Percentiles rank a stretch among this genome's conserved stretches.
Evolutionary conservation across 768 basidiomycete genomes (phyloP).

Genomic region (Leccinum uliginosum): DNA sequence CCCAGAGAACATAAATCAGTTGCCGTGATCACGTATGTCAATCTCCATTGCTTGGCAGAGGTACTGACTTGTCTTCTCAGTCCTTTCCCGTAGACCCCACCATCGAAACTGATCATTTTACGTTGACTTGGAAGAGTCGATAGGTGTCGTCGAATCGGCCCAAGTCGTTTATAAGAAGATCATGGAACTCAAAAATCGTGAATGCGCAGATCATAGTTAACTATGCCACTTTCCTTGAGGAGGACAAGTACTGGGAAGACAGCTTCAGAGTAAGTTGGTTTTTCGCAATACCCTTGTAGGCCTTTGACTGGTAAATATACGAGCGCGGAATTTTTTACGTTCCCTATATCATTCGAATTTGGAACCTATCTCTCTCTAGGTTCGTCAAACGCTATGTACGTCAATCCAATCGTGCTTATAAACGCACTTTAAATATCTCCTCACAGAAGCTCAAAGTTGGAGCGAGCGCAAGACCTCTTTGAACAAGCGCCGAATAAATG

Average conservation of each 20-base stretch:
- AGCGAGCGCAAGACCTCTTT: conserved; percentile 94
- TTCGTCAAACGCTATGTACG: conserved; percentile 94
- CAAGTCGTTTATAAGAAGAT: conserved; percentile 96
- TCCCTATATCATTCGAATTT: conserved; percentile 96
- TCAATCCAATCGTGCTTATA: conserved; percentile 12
- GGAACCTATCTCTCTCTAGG: conserved; percentile 98
- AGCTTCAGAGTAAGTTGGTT: conserved; percentile 89
- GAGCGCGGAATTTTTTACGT: conserved; percentile 97
- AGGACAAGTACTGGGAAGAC: conserved; percentile 97
- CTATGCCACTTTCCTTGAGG: conserved; percentile 94
- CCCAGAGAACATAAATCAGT: conserved; percentile 85
- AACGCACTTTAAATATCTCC: conserved; percentile 5
- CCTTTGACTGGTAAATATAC: conserved; percentile 58
- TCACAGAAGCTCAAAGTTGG: conserved; percentile 89
- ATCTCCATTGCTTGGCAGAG: background rate
- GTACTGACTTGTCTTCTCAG: conserved; percentile 37
- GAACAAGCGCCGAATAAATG: conserved; percentile 98
- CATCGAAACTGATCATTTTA: conserved; percentile 99
- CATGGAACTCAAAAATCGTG: conserved; percentile 90
- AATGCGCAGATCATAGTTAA: conserved; percentile 98
- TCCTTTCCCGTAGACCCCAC: conserved; percentile 85
- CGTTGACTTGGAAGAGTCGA: conserved; percentile 95
- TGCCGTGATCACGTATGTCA: conserved; percentile 88
- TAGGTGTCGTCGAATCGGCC: conserved; percentile 87
- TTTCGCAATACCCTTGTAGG: background rate